Evolutionary conservation across 805 yeast genomes (phyloP), one percentile per base, ranked within the genome.

Genomic region (Cyberlindnera xishuangbannaensis): DNA sequence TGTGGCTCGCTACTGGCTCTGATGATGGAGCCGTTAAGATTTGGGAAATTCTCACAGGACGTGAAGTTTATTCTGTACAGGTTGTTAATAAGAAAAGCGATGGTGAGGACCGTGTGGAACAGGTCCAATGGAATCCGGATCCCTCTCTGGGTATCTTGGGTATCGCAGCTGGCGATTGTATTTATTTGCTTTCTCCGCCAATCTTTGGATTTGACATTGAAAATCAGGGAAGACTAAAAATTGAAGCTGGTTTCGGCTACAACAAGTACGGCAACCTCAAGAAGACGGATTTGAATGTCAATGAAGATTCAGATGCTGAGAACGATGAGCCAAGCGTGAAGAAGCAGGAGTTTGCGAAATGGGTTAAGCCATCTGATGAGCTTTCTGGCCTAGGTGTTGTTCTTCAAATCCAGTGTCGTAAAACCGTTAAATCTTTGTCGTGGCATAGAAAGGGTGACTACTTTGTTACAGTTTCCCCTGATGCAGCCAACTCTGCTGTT

Each of bases 391-490:
- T 72, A 33, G 95, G 95, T 35, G 77, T 87, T 24, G 73, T 82
- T 13, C 79, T 84, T 3, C 76, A 83, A 14, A 71, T 92, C 30
- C 73, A 82, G 33, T 68, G 82, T 42, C 72, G 77, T 41, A 71
- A 69, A 50, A 71, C 83, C 1, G 75, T 90, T 41, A 87, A 85
- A 61, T 80, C 78, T 53, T 47, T 92, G 15, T 74, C 95, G 45
- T 92, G 98, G 98, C 98, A 92, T 60, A 73, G 96, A 58, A 83
- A 83, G 54, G 98, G 98, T 51, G 98, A 92, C 64, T 92, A 92
- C 57, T 84, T 92, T 50, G 95, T 90, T 44, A 79, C 95, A 4
- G 95, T 86, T n/a, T 78, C 95, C n/a, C 97, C 97, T 33, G 92
- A 85, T 33, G 82, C 86, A 32, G 85, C 83, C 35, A 78, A 86